These are phyloP conservation scores for Magnusiomyces paraingens DNA, from an alignment of 1,139 yeast species.

Conservation along the genomic window DNA sequence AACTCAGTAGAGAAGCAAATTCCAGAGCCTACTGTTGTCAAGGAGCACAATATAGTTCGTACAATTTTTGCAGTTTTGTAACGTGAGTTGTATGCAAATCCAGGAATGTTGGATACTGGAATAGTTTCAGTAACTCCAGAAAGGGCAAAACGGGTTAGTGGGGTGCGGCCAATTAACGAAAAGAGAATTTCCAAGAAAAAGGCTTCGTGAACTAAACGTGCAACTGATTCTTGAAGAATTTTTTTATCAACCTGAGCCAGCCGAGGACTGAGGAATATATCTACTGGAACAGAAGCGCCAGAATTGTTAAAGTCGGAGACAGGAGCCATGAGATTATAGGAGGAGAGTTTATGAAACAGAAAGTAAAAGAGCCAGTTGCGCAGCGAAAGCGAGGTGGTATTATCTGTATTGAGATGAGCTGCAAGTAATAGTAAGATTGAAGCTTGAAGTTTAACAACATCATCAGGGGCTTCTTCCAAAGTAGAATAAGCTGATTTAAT, in stretches of 20 bases:
- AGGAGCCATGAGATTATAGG: slow-evolving; percentile 9
- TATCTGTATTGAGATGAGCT: slow-evolving; percentile 16
- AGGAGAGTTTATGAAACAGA: slow-evolving; percentile 8
- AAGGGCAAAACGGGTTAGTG: slow-evolving; percentile 9
- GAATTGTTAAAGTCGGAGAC: slow-evolving; percentile 1
- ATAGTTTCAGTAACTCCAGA: slow-evolving; percentile 11
- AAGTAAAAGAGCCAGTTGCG: slow-evolving; percentile 15
- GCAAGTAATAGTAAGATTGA: slow-evolving; percentile 10
- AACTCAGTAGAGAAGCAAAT: slow-evolving; percentile 13
- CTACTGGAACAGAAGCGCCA: slow-evolving; percentile 4
- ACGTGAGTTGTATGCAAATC: slow-evolving; percentile 15
- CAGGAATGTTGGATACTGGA: slow-evolving; percentile 11
- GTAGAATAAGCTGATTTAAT: slow-evolving; percentile 7
- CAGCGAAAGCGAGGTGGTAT: slow-evolving; percentile 11
- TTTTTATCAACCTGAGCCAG: slow-evolving; percentile 4
- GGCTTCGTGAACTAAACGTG: slow-evolving; percentile 12
- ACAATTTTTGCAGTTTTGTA: slow-evolving; percentile 15
- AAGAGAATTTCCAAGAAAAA: slow-evolving; percentile 16
- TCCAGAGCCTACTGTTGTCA: slow-evolving; percentile 13
- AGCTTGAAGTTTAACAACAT: slow-evolving; percentile 13
- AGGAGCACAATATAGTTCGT: slow-evolving; percentile 10
- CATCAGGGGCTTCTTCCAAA: slow-evolving; percentile 14
- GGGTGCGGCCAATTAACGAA: slow-evolving; percentile 14
- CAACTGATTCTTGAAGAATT: slow-evolving; percentile 5
- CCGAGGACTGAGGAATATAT: slow-evolving; percentile 13